These are phyloP conservation scores for Phanerodontia chrysosporium DNA, from an alignment of 768 basidiomycete genomes.

Conservation along the genomic window DNA sequence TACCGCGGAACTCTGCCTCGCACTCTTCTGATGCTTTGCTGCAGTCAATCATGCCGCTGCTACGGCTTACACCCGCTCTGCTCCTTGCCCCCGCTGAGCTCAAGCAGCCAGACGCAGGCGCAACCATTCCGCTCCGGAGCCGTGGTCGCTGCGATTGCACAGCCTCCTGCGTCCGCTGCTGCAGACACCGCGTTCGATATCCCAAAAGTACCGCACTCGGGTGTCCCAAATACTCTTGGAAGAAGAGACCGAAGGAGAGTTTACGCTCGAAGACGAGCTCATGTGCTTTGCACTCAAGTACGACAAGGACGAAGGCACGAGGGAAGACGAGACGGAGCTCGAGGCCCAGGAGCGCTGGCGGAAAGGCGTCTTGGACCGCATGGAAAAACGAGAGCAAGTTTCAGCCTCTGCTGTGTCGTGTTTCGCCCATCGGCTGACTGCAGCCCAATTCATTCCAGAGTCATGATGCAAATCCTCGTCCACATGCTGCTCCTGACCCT, in stretches of 20 bases:
- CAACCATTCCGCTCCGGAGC: constrained; percentile 19
- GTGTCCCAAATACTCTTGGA: constrained; percentile 50
- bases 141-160: constrained; percentile 51
- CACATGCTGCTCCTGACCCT: constrained; percentile 63
- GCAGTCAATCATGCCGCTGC: constrained; percentile 71
- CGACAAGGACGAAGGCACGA: constrained; percentile 56
- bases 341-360: constrained; percentile 49
- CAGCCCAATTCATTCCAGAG: constrained; percentile 44
- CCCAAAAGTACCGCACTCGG: constrained; percentile 62
- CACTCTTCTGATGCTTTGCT: neutral
- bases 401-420: constrained; percentile 12
- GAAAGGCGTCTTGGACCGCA: constrained; percentile 51
- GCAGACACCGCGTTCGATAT: constrained; percentile 48
- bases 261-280: constrained; percentile 58
- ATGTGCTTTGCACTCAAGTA: constrained; percentile 73
- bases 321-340: constrained; percentile 22
- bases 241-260: constrained; percentile 47
- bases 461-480: constrained; percentile 72
- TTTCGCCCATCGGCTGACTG: too few relatives aligned
- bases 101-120: neutral
- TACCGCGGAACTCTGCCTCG: too few relatives aligned
- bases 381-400: constrained; percentile 54
- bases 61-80: constrained; percentile 51
- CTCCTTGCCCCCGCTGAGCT: constrained; percentile 44
- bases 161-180: constrained; percentile 56